Base-by-base conservation (phyloP, 2,329 filamentous ascomycete genomes). In the Zymoseptoria pseudotritici region DNA sequence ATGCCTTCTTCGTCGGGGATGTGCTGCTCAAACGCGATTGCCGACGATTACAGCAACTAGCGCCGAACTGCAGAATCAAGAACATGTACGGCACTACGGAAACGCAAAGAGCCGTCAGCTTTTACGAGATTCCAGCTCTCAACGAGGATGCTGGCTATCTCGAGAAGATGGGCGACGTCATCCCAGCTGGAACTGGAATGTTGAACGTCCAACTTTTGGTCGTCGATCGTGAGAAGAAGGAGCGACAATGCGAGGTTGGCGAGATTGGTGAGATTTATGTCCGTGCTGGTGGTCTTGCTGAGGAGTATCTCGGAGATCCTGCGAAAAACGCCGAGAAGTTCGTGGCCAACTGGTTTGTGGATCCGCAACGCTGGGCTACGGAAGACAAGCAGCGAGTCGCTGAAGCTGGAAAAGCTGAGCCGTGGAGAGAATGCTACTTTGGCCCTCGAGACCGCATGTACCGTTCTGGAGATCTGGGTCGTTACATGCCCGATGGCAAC, bases 31-130 rank as follows among this genome's bases (percentile, higher is more conserved):
- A 86, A 71, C 83, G 86, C 70, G 93, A 97, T 69, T 95, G 90
- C 75, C 80, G 81, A 50, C 82, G 83, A 22, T 79, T 97, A n/a
- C 89, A 90, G 60, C 81, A 84, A 53, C 81, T 97, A 46, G 92
- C 88, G 0, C 80, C 83, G 0, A 92, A 93, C 63, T 85, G 85
- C 61, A 81, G 81, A 63, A 91, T 96, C 62, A 82, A 91, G 65
- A 93, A 92, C 75, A 89, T 93, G 85, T 95, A 91, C 71, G 91
- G 92, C 50, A 91, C 91, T 0, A 96, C 91, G 0, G 91, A 96
- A 74, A 93, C 89, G 0, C 85, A 89, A 70, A 80, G 91, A 66
- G 85, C 87, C 2, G 91, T 96, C 50, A 90, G 86, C 65, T 97
- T 89, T 77, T 96, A 85, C 72, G 84, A 93, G 69, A 85, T 96